Base-by-base conservation (phyloP, 176 grass and related monocot genomes). In the Ampelocalamus luodianensis region DNA sequence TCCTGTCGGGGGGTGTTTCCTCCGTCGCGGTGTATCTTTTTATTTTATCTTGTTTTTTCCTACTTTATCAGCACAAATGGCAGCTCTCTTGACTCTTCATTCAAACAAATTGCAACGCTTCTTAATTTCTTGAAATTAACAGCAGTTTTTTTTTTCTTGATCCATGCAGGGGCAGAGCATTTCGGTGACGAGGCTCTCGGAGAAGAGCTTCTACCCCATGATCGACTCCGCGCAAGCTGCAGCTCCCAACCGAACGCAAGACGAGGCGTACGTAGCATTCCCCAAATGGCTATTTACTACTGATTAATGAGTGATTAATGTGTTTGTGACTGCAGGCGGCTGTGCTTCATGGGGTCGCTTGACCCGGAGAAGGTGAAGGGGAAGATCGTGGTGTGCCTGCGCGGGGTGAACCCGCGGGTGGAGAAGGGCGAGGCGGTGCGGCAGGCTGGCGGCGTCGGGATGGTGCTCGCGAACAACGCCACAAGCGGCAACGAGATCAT, bases 321-420 rank as follows among this genome's bases (percentile, higher is more conserved):
- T 45, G 5, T 61, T 51, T 78, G 50, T 5, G 32, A 32, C 3
- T 78, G 84, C 89, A 97, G 94, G 6, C 32, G 67, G 68, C 38
- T 88, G 65, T 97, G 94, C 79, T 45, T 76, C 20, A 0, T 74
- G 11, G 92, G 89, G 3, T 88, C 91, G n/a, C 44, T 97, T 15
- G 87, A 97, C 14, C 85, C 94, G 10, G 24, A 15, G 20, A 97
- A 97, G 76, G 90, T 85, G 48, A 92, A 71, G 23, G 90, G 88
- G 18, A 94, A 92, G 85, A 92, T 97, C 50, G 94, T 97, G 68
- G 89, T 92, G 46, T 97, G 94, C 89, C 71, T 91, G 48, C 74
- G 89, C 6, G 94, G 94, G 23, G 43, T 69, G n/a, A 92, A 45
- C 38, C 2, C 85, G 4, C 66, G 87, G 0, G 92, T 90, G 29